Conservation (phyloP, 192 early-diverging fungal genomes). For the Umbelopsis sp. region DNA sequence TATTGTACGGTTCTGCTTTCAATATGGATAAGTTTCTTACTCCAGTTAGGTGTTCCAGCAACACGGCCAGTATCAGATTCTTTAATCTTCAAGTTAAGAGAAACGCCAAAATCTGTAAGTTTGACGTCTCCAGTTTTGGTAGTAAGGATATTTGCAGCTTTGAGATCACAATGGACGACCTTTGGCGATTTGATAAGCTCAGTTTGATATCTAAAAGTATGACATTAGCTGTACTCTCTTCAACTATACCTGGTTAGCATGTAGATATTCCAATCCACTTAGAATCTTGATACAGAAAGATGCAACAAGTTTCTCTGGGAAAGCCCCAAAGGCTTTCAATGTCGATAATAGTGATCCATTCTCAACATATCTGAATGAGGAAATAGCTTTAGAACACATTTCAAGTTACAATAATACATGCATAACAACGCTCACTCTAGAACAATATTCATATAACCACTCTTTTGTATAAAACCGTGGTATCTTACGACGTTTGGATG, state of each 20-base stretch:
- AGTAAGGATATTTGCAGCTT: conserved; percentile 94
- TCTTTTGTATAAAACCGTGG: conserved; percentile 74
- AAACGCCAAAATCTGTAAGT: conserved; percentile 96
- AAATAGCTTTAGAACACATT: background rate
- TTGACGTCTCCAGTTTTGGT: conserved; percentile 97
- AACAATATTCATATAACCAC: conserved; percentile 77
- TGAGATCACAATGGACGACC: conserved; percentile 94
- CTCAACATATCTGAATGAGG: conserved; percentile 65
- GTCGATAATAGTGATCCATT: conserved; percentile 90
- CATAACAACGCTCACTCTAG: conserved; percentile 59
- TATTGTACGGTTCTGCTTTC: background rate
- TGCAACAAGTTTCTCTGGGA: conserved; percentile 88
- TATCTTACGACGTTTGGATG: conserved; percentile 88
- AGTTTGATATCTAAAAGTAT: background rate
- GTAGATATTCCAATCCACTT: conserved; percentile 87
- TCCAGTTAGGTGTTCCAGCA: conserved; percentile 87
- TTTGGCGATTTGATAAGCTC: background rate
- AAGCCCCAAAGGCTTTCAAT: conserved; percentile 84
- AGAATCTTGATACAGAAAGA: conserved; percentile 88
- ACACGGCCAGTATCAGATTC: conserved; percentile 66
- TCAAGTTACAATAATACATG: background rate
- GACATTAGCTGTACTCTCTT: background rate
- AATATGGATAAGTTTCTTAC: conserved; percentile 36
- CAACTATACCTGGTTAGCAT: conserved; percentile 69
- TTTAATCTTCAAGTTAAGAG: conserved; percentile 78